Evolutionary conservation across 2,329 filamentous ascomycete species (phyloP), one percentile per base, ranked within the genome.

Genomic region (Phoma sp.): DNA sequence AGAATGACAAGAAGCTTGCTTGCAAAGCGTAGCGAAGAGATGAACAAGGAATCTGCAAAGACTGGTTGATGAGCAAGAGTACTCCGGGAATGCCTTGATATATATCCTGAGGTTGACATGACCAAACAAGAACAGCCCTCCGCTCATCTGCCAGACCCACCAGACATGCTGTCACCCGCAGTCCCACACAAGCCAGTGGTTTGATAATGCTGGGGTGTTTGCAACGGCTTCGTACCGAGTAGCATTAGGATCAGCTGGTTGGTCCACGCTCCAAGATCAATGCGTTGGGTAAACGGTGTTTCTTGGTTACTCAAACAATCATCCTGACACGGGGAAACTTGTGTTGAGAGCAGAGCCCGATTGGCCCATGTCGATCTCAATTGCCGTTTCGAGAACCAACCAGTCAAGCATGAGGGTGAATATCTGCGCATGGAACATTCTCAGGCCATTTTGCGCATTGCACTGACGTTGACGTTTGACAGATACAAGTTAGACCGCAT

Each of bases 141-240:
- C 49, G 39, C 49, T 55, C 54, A 57, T 59, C 52, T 57, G 40
- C 37, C 46, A 52, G 34, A 48, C 39, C 46, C 32, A 48, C 53
- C 14, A 29, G 37, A 21, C 37, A 36, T 29, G 30, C 40, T 30
- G 40, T 30, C 29, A 43, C 46, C 49, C 42, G 18, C 30, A 39
- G 17, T 42, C 15, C 45, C 36, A 46, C 33, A 43, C 33, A 40
- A 46, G 37, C 60, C 46, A 57, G 45, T 56, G 34, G 36, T 60
- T 58, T 46, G 54, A 57, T 29, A 47, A 52, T 49, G 34, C 46
- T 53, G 38, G 42, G 46, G 34, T 32, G 53, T 21, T 42, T 42
- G 12, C 38, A 40, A 15, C 15, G 36, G 36, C 34, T 34, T 51
- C 49, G 12, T 56, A 45, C 46, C 32, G 49, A 51, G 36, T 37